Evolutionary conservation across 2,329 filamentous ascomycete species (phyloP), one percentile per base, ranked within the genome.

Genomic region (Chrysoporthe deuterocubensis): DNA sequence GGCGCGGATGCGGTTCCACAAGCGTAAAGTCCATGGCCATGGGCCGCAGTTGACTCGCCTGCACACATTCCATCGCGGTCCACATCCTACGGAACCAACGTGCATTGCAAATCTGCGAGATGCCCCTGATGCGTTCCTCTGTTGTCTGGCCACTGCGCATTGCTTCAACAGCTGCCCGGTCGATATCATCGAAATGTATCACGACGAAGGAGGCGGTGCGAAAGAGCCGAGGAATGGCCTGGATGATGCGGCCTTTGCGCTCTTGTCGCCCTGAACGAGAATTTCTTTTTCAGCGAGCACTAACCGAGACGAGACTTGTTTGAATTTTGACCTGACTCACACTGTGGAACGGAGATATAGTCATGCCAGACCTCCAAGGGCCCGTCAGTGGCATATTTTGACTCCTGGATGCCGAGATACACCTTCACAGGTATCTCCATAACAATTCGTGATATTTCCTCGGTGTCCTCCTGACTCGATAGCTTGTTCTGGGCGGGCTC

Each of bases 271-370:
- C 67, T 48, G 70, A 4, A 52, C 16, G 18, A 52, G 7, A 18
- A 52, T 44, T 13, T 14, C 26, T 26, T 26, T 26, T 26, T 26
- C 26, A 26, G 26, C 26, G 2, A 26, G 26, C 26, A 26, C 26
- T 26, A 26, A 0, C 26, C 26, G 26, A 26, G 26, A 26, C 26
- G 26, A 26, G 2, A 26, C 26, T 26, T 26, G 26, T 26, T 26
- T 26, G 26, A 26, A 26, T 2, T 44, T 0, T 44, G 16, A 21
- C 48, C 9, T 18, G 18, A 52, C 48, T 52, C 16, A 56, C n/a
- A 56, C 52, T 56, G 71, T 16, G 72, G 70, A 8, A 73, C 72
- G 34, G 70, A 72, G 11, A 71, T 66, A 48, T 73, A 72, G 64
- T 73, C 70, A 56, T 72, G 71, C 72, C 72, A 73, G 4, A 71